These are phyloP conservation scores for Fusarium coffeatum DNA, from an alignment of 2,329 filamentous ascomycete species.

Conservation along the genomic window DNA sequence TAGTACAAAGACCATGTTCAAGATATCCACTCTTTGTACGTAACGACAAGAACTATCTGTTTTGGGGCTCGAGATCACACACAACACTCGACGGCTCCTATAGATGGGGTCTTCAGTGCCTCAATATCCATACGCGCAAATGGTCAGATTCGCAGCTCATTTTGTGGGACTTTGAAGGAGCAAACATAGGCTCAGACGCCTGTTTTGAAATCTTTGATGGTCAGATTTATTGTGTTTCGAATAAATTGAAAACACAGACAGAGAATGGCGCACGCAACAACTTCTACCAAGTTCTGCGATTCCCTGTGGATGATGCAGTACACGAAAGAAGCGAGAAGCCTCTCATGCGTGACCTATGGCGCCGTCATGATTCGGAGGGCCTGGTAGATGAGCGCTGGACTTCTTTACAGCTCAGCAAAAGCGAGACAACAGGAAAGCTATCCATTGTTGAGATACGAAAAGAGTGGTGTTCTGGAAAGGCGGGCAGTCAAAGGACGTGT, in stretches of 20 bases:
- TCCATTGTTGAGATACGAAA: conserved; percentile 75
- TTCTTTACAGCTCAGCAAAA: conserved; percentile 69
- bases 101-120: conserved; percentile 72
- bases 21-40: conserved; percentile 73
- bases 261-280: conserved; percentile 75
- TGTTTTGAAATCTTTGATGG: conserved; percentile 76
- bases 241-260: conserved; percentile 69
- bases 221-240: conserved; percentile 77
- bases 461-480: conserved; percentile 69
- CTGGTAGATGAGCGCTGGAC: conserved; percentile 81
- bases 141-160: conserved; percentile 60
- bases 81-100: conserved; percentile 64
- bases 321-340: conserved; percentile 54
- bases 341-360: conserved; percentile 64
- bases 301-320: conserved; percentile 62
- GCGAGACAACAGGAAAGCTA: conserved; percentile 68
- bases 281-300: conserved; percentile 74
- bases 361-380: conserved; percentile 75
- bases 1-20: conserved; percentile 56
- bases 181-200: conserved; percentile 73
- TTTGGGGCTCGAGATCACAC: conserved; percentile 73
- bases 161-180: conserved; percentile 69
- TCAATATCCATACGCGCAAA: conserved; percentile 56
- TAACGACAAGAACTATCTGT: conserved; percentile 70
- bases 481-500: conserved; percentile 71